Evolutionary conservation across 1,284 basidiomycete genomes (phyloP), one percentile per base, ranked within the genome.

Genomic region (Sutorius eximius): DNA sequence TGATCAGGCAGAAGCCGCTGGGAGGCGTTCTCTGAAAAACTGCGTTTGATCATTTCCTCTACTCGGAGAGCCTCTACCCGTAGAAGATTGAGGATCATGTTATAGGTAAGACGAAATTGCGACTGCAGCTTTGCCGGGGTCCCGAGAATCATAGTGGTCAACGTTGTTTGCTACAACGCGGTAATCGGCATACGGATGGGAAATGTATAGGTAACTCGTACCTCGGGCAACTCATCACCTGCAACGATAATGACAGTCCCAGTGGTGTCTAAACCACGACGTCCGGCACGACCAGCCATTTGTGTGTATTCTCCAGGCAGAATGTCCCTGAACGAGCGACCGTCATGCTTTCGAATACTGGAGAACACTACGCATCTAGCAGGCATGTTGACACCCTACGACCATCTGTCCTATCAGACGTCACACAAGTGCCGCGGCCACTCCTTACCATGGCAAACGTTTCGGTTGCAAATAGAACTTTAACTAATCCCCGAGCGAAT

Each of bases 21-120:
- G 0, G 95, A 90, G 0, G 95, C 88, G 66, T 99, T 99, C 75
- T 99, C 97, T 4, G 96, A 98, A 73, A 99, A 99, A 68, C 93
- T 95, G 36, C 97, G 83, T 73, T 99, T 99, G 73, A 99, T 99
- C 97, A 99, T 99, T 71, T 99, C 97, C 68, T 99, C 97, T 9
- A 99, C 97, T 59, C 89, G 83, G 34, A 99, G 79, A 2, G 97
- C 95, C 69, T 99, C 97, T 9, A 99, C 96, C 30, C 97, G 87
- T 16, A 99, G 81, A 41, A 99, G 75, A 69, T 99, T 99, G 56
- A 99, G 77, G 58, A 99, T 98, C 97, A 99, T 99, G 71, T 98
- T 98, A 76, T 99, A 99, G 1, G 97, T 99, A 59, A 99, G 78
- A 48, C 97, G 82, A 80, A 99, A 99, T 69, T 99, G 97, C 2